phyloP scores from a whole-genome alignment of 768 basidiomycete genomes.

The Udeniomyces megalosporus region DNA sequence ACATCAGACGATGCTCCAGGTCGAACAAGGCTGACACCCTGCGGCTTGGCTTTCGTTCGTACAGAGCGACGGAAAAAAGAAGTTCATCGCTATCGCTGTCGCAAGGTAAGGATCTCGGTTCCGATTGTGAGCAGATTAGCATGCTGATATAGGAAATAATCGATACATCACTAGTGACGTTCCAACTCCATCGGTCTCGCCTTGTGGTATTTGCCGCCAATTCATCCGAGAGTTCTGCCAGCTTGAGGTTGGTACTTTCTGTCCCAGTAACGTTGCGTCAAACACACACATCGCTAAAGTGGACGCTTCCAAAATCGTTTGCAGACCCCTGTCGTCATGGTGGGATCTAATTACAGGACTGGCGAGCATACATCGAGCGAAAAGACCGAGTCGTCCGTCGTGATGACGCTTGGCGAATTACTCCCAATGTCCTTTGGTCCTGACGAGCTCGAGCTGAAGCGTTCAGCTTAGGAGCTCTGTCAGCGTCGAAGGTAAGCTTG shows the following conservation, averaged over 20 bases:
- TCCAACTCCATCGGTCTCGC: constrained; percentile 43
- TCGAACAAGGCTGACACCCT: no score
- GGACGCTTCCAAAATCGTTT: constrained; percentile 12
- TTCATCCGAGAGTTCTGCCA: constrained; percentile 73
- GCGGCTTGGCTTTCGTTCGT: no score
- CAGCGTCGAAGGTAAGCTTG: no score
- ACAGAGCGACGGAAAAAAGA: constrained; percentile 60
- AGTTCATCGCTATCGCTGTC: constrained; percentile 56
- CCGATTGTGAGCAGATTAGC: no score
- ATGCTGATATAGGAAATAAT: background rate
- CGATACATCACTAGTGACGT: constrained; percentile 43
- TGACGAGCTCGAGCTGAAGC: constrained; percentile 43
- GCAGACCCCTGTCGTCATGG: constrained; percentile 35
- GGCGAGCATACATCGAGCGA: constrained; percentile 33
- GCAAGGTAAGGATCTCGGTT: no score
- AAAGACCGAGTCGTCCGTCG: constrained; percentile 34
- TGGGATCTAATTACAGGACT: constrained; percentile 25
- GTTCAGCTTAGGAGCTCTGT: constrained; percentile 17
- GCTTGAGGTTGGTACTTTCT: constrained; percentile 30
- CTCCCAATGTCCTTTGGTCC: constrained; percentile 82
- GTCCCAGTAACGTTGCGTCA: background rate
- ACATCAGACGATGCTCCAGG: background rate
- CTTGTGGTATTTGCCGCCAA: constrained; percentile 90
- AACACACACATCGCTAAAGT: background rate
- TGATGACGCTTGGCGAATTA: constrained; percentile 54